Evolutionary conservation across 2,329 filamentous ascomycete species (phyloP).

Genomic region (Clarireedia homoeocarpa): DNA sequence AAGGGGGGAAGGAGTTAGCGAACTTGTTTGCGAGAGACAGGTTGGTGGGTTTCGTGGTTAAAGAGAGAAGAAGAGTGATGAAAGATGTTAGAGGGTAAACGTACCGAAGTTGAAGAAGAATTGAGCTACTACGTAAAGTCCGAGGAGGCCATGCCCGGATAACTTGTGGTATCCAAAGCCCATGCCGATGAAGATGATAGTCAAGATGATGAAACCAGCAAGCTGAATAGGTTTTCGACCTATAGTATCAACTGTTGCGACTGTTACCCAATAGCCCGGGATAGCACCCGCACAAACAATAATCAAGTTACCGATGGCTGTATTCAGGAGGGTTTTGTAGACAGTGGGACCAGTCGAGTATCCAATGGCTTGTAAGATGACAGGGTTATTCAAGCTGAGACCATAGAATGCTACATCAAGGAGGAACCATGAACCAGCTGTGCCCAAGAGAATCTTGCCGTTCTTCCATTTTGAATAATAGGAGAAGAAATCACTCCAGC

Average conservation of each 20-base stretch:
- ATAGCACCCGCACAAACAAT: slow-evolving; percentile 70
- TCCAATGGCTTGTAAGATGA: slow-evolving; percentile 66
- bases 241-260: slow-evolving; percentile 65
- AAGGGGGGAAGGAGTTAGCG: neutral
- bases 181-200: slow-evolving; percentile 53
- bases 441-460: slow-evolving; percentile 66
- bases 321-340: slow-evolving; percentile 63
- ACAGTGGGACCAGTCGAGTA: slow-evolving; percentile 57
- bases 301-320: slow-evolving; percentile 70
- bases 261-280: slow-evolving; percentile 74
- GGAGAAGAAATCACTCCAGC: slow-evolving; percentile 60
- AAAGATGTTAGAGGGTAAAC: neutral
- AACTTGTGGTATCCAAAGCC: slow-evolving; percentile 52
- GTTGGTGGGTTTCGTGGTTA: neutral
- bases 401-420: slow-evolving; percentile 51
- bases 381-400: slow-evolving; percentile 65
- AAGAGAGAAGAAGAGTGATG: too few relatives aligned
- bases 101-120: slow-evolving; percentile 57
- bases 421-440: slow-evolving; percentile 78
- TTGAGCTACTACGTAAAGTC: slow-evolving; percentile 55
- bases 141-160: slow-evolving; percentile 44
- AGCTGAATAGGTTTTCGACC: slow-evolving; percentile 75
- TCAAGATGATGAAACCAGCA: slow-evolving; percentile 52
- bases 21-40: neutral
- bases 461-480: slow-evolving; percentile 69